Conservation (phyloP, 2,329 filamentous ascomycete species). For the Leptodontidium sp. region DNA sequence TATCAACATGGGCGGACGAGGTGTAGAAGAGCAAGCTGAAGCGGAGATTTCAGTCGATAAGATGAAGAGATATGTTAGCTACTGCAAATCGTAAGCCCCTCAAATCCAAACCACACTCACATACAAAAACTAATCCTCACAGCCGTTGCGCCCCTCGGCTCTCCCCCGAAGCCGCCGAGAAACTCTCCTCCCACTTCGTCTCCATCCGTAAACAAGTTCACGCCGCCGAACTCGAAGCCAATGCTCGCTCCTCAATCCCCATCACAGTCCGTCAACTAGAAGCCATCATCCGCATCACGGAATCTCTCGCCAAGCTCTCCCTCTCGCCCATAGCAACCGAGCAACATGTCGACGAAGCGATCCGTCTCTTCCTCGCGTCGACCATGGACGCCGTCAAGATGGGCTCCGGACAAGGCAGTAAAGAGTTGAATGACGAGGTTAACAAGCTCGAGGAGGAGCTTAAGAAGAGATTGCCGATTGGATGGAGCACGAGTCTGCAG, state of each 20-base stretch:
- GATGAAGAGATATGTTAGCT: conserved; percentile 96
- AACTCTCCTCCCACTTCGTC: conserved; percentile 96
- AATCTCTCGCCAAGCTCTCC: conserved; percentile 90
- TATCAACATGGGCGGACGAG: conserved; percentile 91
- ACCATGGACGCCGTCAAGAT: conserved; percentile 98
- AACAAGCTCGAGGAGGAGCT: conserved; percentile 88
- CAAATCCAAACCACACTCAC: neutral
- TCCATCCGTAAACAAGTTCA: conserved; percentile 95
- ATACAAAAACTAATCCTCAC: conserved; percentile 26
- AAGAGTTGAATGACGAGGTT: conserved; percentile 91
- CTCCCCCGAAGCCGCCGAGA: conserved; percentile 89
- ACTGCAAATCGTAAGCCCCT: conserved; percentile 84
- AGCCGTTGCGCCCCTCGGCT: conserved; percentile 92
- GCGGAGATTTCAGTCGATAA: conserved; percentile 94
- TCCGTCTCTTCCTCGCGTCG: conserved; percentile 92
- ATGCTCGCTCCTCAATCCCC: conserved; percentile 90
- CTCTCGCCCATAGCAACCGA: conserved; percentile 88
- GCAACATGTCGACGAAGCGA: conserved; percentile 94
- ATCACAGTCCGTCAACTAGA: conserved; percentile 98
- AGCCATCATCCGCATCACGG: conserved; percentile 95
- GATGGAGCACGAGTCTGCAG: conserved; percentile 91
- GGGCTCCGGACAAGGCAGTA: conserved; percentile 81
- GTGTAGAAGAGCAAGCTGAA: conserved; percentile 81
- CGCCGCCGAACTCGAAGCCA: conserved; percentile 87
- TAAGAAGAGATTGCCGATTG: conserved; percentile 86